Evolutionary conservation across 2,329 filamentous ascomycete genomes (phyloP).

Genomic region (Ceratocystiopsis minuta): DNA sequence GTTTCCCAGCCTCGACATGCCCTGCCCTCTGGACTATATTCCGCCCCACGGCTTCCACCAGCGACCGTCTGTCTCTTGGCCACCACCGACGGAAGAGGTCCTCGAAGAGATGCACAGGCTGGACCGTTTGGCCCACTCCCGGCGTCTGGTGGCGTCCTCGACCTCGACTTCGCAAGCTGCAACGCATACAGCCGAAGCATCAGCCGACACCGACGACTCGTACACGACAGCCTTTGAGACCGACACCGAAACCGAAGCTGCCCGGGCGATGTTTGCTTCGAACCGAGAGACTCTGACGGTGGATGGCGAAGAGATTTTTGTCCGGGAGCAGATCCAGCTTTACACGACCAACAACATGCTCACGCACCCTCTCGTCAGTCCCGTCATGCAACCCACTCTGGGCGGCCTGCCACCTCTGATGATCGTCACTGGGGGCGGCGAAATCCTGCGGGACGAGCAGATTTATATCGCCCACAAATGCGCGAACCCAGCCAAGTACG

Average conservation of each 20-base stretch:
- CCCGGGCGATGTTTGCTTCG: constrained; percentile 15
- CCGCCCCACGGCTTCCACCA: constrained; percentile 78
- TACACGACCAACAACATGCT: constrained; percentile 71
- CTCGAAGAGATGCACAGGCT: constrained; percentile 34
- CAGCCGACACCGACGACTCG: too few species aligned
- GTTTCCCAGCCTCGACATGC: constrained; percentile 69
- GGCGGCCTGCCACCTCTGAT: constrained; percentile 79
- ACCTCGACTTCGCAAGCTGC: not conserved
- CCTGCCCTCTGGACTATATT: constrained; percentile 69
- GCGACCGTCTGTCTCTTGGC: constrained; percentile 80
- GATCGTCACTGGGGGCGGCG: constrained; percentile 73
- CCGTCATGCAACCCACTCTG: constrained; percentile 69
- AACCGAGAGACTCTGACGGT: constrained; percentile 5
- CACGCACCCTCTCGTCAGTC: constrained; percentile 76
- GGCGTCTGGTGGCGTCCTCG: not conserved
- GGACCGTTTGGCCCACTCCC: not conserved
- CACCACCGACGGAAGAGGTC: constrained; percentile 70
- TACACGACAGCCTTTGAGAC: constrained; percentile 9
- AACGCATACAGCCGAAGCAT: too few species aligned
- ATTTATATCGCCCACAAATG: constrained; percentile 92
- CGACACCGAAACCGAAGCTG: constrained; percentile 12
- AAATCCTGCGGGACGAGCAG: constrained; percentile 83
- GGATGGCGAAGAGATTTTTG: constrained; percentile 50
- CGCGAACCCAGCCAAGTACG: constrained; percentile 62
- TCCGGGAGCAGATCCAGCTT: constrained; percentile 89